Evolutionary conservation across 495 filamentous ascomycete genomes (phyloP).

Genomic region (Penicillium bialowiezense): DNA sequence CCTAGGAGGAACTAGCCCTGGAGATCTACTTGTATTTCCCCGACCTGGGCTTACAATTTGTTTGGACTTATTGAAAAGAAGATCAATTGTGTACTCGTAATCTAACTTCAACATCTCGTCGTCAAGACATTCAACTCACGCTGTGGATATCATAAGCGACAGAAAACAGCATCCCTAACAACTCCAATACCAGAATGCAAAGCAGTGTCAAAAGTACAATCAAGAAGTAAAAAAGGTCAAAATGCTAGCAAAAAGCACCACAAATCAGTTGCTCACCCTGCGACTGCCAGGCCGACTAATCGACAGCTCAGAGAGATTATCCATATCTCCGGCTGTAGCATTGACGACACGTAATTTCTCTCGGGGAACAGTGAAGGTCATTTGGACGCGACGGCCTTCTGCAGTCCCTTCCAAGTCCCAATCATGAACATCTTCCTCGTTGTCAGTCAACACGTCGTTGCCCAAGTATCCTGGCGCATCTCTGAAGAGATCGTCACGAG

Average conservation of each 20-base stretch:
- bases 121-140: too few relatives aligned
- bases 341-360: constrained; percentile 86
- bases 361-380: constrained; percentile 90
- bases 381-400: constrained; percentile 77
- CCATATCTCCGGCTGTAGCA: constrained; percentile 39
- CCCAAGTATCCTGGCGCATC: constrained; percentile 28
- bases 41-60: too few relatives aligned
- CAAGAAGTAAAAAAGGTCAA: background rate
- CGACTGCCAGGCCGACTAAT: constrained; percentile 24
- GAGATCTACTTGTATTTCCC: too few relatives aligned
- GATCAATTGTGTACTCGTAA: too few relatives aligned
- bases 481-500: constrained; percentile 32
- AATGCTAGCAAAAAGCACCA: background rate
- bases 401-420: constrained; percentile 90
- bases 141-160: background rate
- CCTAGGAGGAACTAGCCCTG: too few relatives aligned
- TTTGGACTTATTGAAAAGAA: too few relatives aligned
- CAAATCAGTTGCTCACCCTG: constrained; percentile 7
- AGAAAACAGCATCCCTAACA: background rate
- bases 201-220: constrained; percentile 2
- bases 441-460: constrained; percentile 21
- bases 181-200: background rate
- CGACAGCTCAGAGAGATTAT: constrained; percentile 31
- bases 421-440: constrained; percentile 65
- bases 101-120: too few relatives aligned